phyloP scores from a whole-genome alignment of 2,329 filamentous ascomycete genomes.

The Neonectria coccinea region DNA sequence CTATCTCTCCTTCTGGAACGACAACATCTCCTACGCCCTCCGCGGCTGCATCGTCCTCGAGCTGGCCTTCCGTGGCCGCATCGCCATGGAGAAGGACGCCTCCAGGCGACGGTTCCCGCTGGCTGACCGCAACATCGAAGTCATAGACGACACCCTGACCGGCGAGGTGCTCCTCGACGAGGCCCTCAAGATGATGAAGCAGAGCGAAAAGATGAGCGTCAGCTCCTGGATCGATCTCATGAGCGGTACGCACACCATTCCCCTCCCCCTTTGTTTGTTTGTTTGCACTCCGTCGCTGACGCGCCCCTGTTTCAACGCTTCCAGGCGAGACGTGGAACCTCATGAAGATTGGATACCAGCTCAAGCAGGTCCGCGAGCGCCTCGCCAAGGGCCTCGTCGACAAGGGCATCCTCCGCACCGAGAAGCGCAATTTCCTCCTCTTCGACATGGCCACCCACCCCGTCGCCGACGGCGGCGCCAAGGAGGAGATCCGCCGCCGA shows the following conservation, averaged over 20 bases:
- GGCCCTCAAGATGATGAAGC: slow-evolving; percentile 99
- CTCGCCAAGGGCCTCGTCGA: slow-evolving; percentile 97
- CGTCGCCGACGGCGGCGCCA: slow-evolving; percentile 94
- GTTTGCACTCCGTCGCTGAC: slow-evolving; percentile 31
- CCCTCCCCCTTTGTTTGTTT: slow-evolving; percentile 12
- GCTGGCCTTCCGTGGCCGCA: slow-evolving; percentile 92
- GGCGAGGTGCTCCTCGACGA: slow-evolving; percentile 98
- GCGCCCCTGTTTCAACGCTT: slow-evolving; percentile 33
- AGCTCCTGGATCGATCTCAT: slow-evolving; percentile 99
- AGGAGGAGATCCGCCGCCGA: slow-evolving; percentile 94
- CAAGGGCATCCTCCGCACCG: slow-evolving; percentile 97
- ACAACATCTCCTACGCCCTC: slow-evolving; percentile 98
- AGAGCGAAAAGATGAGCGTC: slow-evolving; percentile 99
- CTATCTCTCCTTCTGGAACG: slow-evolving; percentile 99
- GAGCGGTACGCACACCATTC: slow-evolving; percentile 75
- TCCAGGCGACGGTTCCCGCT: slow-evolving; percentile 91
- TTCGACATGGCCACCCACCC: slow-evolving; percentile 99
- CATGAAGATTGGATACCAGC: slow-evolving; percentile 99
- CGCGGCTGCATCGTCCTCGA: slow-evolving; percentile 99
- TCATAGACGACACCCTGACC: slow-evolving; percentile 95
- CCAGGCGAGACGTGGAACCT: slow-evolving; percentile 99
- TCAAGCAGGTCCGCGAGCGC: slow-evolving; percentile 98
- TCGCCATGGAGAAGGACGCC: slow-evolving; percentile 98
- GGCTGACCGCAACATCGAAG: slow-evolving; percentile 93
- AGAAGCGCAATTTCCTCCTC: slow-evolving; percentile 99